Evolutionary conservation across 768 basidiomycete genomes (phyloP).

Genomic region (Calocybe cyanea): DNA sequence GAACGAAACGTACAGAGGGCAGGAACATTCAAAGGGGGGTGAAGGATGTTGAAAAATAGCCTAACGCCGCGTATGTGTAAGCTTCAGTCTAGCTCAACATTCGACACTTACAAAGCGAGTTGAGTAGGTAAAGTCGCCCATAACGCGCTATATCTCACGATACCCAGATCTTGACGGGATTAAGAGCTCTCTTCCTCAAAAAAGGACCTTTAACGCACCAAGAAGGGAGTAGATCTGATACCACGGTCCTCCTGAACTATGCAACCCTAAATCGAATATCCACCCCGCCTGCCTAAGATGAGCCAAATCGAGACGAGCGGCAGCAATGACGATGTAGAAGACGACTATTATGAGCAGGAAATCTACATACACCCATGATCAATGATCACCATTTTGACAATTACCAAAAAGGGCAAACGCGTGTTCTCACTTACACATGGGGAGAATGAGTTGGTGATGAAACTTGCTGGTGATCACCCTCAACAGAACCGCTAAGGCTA

Average conservation of each 20-base stretch:
- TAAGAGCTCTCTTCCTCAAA: neutral
- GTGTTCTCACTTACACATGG: conserved; percentile 56
- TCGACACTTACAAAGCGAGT: conserved; percentile 74
- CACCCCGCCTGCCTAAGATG: conserved; percentile 67
- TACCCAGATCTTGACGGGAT: conserved; percentile 47
- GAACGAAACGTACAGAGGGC: conserved; percentile 59
- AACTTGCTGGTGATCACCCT: conserved; percentile 75
- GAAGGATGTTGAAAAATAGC: conserved; percentile 80
- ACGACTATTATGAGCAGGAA: conserved; percentile 75
- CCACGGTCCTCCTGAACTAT: conserved; percentile 51
- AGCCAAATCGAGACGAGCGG: conserved; percentile 55
- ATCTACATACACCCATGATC: conserved; percentile 56
- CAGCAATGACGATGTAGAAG: conserved; percentile 79
- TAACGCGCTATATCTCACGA: conserved; percentile 61
- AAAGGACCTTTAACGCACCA: conserved; percentile 41
- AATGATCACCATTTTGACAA: too few species aligned
- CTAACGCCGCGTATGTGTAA: conserved; percentile 33
- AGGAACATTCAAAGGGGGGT: conserved; percentile 87
- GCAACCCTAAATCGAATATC: conserved; percentile 72
- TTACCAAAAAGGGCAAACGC: too few species aligned
- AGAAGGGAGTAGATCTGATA: conserved; percentile 83
- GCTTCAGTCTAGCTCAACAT: neutral
- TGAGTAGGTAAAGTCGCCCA: conserved; percentile 91
- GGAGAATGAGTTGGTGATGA: conserved; percentile 90
- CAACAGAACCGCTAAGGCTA: conserved; percentile 71